Evolutionary conservation across 176 grass and related monocot genomes (phyloP), one percentile per base, ranked within the genome.

Genomic region (Dactylis glomerata): DNA sequence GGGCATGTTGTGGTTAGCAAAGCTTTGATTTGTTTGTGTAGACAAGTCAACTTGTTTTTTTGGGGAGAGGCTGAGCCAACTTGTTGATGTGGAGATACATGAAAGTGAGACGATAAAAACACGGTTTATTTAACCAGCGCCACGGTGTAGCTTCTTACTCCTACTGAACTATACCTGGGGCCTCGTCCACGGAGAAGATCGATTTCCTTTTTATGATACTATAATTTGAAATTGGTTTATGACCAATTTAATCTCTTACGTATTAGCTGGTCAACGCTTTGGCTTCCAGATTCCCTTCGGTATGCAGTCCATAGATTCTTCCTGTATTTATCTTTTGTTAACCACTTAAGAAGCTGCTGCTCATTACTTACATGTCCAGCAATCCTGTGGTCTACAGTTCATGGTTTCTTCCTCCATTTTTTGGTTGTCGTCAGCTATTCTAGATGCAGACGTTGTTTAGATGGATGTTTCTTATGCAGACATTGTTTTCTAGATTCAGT

Each of bases 371-470:
- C 14, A 28, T 59, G 30, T 31, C 28, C 14, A 63, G 27, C 59
- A 14, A 63, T 16, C 59, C 59, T 63, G 28, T 28, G 59, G 26
- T 6, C 24, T 27, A 65, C 2, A 38, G 20, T 8, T 0, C 65
- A 68, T n/a, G 19, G 64, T 68, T 37, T 36, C 32, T 37, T 68
- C 32, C 17, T 47, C 8, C 22, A 71, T 67, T 59, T 23, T 81
- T 85, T 47, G 27, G 19, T 51, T 12, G 51, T 67, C 57, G 28
- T 14, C 28, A 38, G 30, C 76, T 81, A 74, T 80, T 30, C 36
- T 58, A 81, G 15, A 38, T 85, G 30, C 75, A 31, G 47, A 11
- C 47, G 84, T 49, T 89, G 37, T 75, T 80, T 28, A 67, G 14
- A n/a, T 0, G 5, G 73, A 27, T 36, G 62, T 87, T 69, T 80